Evolutionary conservation across 2,329 filamentous ascomycete genomes (phyloP).

Genomic region (Reticulascus tulasneorum): DNA sequence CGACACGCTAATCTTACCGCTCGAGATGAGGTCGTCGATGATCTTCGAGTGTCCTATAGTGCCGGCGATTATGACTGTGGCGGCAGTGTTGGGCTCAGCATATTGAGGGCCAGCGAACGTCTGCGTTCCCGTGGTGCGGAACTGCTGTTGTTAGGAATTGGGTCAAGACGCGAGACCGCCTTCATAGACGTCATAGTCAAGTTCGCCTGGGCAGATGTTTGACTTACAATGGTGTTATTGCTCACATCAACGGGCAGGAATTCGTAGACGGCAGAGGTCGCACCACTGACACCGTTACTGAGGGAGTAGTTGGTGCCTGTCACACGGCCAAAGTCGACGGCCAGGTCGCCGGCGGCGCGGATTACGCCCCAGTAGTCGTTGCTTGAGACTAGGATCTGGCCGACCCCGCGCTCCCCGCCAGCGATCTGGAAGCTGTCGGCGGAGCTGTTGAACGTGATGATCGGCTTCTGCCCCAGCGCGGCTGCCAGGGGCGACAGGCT

Average conservation of each 20-base stretch:
- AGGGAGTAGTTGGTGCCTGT: constrained; percentile 62
- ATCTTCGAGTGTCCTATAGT: constrained; percentile 62
- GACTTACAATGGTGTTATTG: constrained; percentile 43
- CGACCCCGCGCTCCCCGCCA: constrained; percentile 29
- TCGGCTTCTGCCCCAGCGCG: constrained; percentile 46
- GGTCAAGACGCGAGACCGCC: background rate
- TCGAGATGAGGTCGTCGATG: constrained; percentile 54
- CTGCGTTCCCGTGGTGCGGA: constrained; percentile 34
- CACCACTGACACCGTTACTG: constrained; percentile 40
- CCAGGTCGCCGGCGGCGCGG: constrained; percentile 63
- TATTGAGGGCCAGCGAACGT: constrained; percentile 43
- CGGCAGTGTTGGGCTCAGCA: constrained; percentile 34
- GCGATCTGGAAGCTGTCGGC: constrained; percentile 26
- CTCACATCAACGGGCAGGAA: constrained; percentile 40
- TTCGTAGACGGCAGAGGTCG: constrained; percentile 33
- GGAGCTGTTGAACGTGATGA: constrained; percentile 34
- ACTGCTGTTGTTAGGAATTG: constrained; percentile 25
- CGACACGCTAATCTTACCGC: constrained; percentile 54
- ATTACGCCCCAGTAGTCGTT: constrained; percentile 66
- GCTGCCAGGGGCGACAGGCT: constrained; percentile 17
- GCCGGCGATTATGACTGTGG: constrained; percentile 62
- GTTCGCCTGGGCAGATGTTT: too few species aligned
- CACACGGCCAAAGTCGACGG: constrained; percentile 66
- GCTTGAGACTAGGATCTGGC: constrained; percentile 51
- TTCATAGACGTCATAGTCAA: too few species aligned